Base-by-base conservation (phyloP, 768 basidiomycete genomes). In the Candolleomyces efflorescens region DNA sequence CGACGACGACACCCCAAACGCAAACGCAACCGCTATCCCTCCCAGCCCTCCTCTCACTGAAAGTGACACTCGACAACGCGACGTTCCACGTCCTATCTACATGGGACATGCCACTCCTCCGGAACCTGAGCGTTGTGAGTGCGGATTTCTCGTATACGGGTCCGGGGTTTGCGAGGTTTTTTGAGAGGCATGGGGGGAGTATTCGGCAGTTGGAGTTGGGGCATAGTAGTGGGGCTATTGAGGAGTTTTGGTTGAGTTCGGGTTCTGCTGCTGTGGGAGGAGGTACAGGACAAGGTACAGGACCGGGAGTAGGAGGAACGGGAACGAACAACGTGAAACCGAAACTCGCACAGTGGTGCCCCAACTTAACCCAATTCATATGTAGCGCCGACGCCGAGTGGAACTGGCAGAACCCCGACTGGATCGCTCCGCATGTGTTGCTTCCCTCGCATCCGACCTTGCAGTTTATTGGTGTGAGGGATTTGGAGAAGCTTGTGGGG, bases 341-440 rank as follows among this genome's bases (percentile, higher is more conserved):
- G 18, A 26, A 15, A 48, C 75, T 90, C 5, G 83, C 82, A n/a
- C 74, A 75, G 17, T 87, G 84, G 83, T 88, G 86, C 61, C 89
- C 89, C 0, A 83, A 85, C 61, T 73, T 90, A 37, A 73, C 72
- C 32, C 79, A 88, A 63, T 86, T 90, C 67, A 85, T 90, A 49
- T 89, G 87, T 65, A 82, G 79, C 46, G 88, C 89, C 1, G 86
- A 90, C 59, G 88, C 87, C 0, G 87, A 87, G 64, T 90, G 89
- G 89, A 86, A 89, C 60, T 90, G 89, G 89, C 78, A 83, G 62
- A 78, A 74, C 53, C 89, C 89, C 0, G 87, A 90, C 65, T 90
- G 88, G 89, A 89, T 90, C 64, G 86, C 89, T 13, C 87, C 89
- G 3, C 89, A 90, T 55, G 76, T 87, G 41, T 73, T 90, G 5